These are phyloP conservation scores for Tritrichomonas foetus DNA, from an alignment of 208 protist species.

Conservation along the genomic window DNA sequence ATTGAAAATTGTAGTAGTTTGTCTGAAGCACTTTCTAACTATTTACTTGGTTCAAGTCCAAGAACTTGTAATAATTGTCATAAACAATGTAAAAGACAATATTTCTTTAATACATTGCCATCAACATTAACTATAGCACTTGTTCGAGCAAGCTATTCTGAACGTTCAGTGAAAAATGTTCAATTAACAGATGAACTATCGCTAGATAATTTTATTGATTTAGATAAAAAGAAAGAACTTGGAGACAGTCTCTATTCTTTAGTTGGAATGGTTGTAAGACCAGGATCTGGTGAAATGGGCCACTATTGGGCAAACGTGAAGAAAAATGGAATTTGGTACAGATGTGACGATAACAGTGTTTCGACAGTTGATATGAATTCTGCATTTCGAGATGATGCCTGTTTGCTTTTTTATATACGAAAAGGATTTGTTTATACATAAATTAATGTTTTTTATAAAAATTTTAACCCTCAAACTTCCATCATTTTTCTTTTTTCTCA, in stretches of 20 bases:
- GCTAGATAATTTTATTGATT: neutral
- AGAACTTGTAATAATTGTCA: neutral
- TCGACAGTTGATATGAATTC: neutral
- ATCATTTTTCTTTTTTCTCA: too few relatives aligned
- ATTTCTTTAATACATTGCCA: slow-evolving; percentile 31
- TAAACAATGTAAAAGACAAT: neutral
- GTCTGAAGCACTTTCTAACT: neutral
- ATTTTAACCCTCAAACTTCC: too few relatives aligned
- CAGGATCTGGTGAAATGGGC: neutral
- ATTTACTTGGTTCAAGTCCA: neutral
- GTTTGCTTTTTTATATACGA: neutral
- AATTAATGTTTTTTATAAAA: too few relatives aligned
- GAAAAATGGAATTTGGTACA: neutral
- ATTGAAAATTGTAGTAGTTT: neutral
- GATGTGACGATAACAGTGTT: neutral
- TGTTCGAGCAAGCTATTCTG: neutral
- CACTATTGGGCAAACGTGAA: slow-evolving; percentile 26
- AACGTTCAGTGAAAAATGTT: neutral
- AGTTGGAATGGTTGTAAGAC: neutral
- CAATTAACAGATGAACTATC: neutral
- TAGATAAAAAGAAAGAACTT: neutral
- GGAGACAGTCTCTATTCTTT: neutral
- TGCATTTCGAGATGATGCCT: neutral
- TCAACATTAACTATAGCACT: neutral
- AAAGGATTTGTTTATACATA: neutral